Evolutionary conservation across 768 basidiomycete species (phyloP).

Genomic region (Austroboletus eburneus): DNA sequence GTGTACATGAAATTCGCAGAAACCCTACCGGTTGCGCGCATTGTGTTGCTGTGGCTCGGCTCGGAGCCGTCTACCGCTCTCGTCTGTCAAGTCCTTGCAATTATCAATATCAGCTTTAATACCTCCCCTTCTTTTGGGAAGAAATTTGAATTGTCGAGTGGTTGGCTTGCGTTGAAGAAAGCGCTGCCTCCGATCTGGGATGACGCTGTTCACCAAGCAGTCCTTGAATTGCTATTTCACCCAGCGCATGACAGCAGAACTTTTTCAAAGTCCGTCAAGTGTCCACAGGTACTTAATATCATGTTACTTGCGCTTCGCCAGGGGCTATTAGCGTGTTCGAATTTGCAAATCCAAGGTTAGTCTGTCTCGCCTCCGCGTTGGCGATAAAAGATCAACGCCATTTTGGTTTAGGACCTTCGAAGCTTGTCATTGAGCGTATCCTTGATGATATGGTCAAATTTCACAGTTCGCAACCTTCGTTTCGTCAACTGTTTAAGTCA

Average conservation of each 20-base stretch:
- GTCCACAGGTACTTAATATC: constrained; percentile 67
- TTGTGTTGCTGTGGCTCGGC: constrained; percentile 76
- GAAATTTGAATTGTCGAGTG: constrained; percentile 82
- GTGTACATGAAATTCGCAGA: constrained; percentile 68
- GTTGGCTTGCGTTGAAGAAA: constrained; percentile 72
- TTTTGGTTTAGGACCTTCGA: constrained; percentile 20
- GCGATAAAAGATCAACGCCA: neutral
- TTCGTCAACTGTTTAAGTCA: constrained; percentile 70
- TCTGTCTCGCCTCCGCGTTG: neutral
- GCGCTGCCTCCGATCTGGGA: constrained; percentile 72
- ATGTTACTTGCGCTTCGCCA: constrained; percentile 66
- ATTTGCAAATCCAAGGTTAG: constrained; percentile 17
- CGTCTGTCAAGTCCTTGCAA: constrained; percentile 52
- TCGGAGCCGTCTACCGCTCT: constrained; percentile 61
- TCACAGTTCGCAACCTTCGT: constrained; percentile 59
- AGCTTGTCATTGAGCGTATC: constrained; percentile 29
- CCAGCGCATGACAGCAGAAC: constrained; percentile 14
- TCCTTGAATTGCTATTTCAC: constrained; percentile 68
- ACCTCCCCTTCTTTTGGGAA: constrained; percentile 61
- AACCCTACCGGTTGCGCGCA: constrained; percentile 72
- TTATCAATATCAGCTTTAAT: constrained; percentile 55
- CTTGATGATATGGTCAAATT: constrained; percentile 67
- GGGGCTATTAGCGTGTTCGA: constrained; percentile 40
- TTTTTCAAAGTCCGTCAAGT: constrained; percentile 37
- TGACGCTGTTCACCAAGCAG: constrained; percentile 55